Evolutionary conservation across 2,329 filamentous ascomycete genomes (phyloP), one percentile per base, ranked within the genome.

Genomic region (Capronia epimyces): DNA sequence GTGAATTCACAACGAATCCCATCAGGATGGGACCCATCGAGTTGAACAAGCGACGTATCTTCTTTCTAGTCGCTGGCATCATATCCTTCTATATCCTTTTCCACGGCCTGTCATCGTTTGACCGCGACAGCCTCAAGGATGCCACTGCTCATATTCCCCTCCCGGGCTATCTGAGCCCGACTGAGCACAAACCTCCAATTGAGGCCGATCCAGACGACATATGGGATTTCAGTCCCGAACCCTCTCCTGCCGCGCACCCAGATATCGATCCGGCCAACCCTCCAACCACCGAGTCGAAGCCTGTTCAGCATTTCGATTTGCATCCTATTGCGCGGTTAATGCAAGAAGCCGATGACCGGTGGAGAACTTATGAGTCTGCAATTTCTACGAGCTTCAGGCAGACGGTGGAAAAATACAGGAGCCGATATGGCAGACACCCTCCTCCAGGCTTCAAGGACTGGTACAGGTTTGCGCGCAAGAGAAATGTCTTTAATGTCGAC

Each of bases 401-500:
- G 52, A 67, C 68, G 2, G 67, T 70, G 24, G 60, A 63, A 42
- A 68, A 66, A 50, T 71, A 71, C 53, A 58, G 68, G 45, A 57
- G 58, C 32, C 65, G 50, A 37, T 63, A 70, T 60, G 69, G 68
- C 24, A 61, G 69, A 51, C 67, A 70, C 57, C 68, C 68, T 31
- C 68, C 69, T 1, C 69, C 68, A 21, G 67, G 66, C 1, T 71
- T 70, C 47, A 64, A 64, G 36, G 63, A 69, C 39, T 70, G 68
- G 68, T 70, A 68, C 56, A 64, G 64, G 46, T 69, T 66, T 53
- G 69, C 69, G 20, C 62, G 66, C 39, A 61, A 66, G 42, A 59
- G 62, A 2, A 63, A 67, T 18, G 65, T 67, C 3, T 60, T 67
- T 58, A 68, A 68, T 39, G 62, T 69, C 49, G 67, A 69, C 52